Base-by-base conservation (phyloP, 176 grass and related monocot genomes). In the Aegilops longissima region DNA sequence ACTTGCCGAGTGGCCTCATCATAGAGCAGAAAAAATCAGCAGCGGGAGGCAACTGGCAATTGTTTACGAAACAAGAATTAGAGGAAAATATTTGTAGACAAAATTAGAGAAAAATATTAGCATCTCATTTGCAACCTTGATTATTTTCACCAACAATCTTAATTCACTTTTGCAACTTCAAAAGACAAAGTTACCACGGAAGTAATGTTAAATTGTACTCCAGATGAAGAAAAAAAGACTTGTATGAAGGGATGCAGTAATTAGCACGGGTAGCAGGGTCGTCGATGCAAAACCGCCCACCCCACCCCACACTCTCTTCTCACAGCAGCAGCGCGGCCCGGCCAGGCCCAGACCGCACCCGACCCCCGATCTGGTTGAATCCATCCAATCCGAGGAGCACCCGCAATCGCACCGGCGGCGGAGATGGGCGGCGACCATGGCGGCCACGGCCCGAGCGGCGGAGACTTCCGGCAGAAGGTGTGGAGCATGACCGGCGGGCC, bases 401-500 rank as follows among this genome's bases (percentile, higher is more conserved):
- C 25, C 66, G 36, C 92, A 76, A 17, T 54, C 51, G 54, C 56
- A 59, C 83, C 63, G 87, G 61, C 80, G 80, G 81, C 36, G 82
- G 76, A 59, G 56, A 87, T 85, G 80, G 90, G 87, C 79, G 75
- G 88, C 63, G 82, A 77, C 39, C 87, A 90, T 86, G 90, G 84
- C 23, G 78, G 80, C 23, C 86, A 82, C 35, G 86, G 83, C 24
- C 88, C 88, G 66, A 91, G 63, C 4, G 76, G 73, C n/a, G 95
- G 86, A 17, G 97, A 99, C 67, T 99, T 91, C 89, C 83, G 94
- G 77, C 89, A 70, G 20, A 99, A 99, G 80, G 97, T 99, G 25
- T 99, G 97, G 97, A 99, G 97, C 90, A 92, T 99, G 97, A 99
- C 97, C 10, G 97, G 97, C 13, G 97, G 97, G 58, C 92, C 97